Evolutionary conservation across 495 filamentous ascomycete genomes (phyloP).

Genomic region (Hypoxylon cercidicola): DNA sequence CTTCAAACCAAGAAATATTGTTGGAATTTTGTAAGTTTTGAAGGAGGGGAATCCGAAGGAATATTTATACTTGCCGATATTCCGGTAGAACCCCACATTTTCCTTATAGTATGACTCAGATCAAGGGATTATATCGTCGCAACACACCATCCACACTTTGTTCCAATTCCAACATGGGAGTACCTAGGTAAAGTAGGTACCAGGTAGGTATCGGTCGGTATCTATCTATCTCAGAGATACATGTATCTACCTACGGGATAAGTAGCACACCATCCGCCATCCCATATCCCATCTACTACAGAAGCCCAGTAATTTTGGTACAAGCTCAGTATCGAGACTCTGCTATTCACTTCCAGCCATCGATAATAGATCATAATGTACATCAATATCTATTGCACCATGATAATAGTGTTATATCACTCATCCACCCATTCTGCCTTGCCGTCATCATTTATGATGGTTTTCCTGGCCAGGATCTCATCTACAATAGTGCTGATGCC

Average conservation of each 20-base stretch:
- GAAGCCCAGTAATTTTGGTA: constrained; percentile 6
- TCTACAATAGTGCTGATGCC: constrained; percentile 67
- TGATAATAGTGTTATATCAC: constrained; percentile 19
- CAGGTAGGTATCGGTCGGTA: too few species aligned
- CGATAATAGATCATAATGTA: constrained; percentile 19
- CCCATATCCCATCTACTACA: background rate
- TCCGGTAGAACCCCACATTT: constrained; percentile 23
- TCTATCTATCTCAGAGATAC: too few species aligned
- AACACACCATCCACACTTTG: background rate
- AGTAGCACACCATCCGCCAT: background rate
- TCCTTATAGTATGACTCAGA: constrained; percentile 23
- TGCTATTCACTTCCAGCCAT: constrained; percentile 5
- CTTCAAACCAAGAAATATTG: constrained; percentile 19
- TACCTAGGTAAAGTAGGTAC: too few species aligned
- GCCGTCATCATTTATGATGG: constrained; percentile 45
- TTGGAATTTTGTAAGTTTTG: constrained; percentile 4
- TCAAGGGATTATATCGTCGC: background rate
- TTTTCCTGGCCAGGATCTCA: constrained; percentile 67
- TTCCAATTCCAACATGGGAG: background rate
- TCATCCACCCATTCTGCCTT: constrained; percentile 51
- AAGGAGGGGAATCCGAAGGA: constrained; percentile 16
- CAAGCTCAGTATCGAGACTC: constrained; percentile 3
- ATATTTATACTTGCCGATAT: constrained; percentile 33
- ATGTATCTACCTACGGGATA: too few species aligned
- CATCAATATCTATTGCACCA: constrained; percentile 24